phyloP scores from a whole-genome alignment of 805 yeast genomes.

The Pichia occidentalis region DNA sequence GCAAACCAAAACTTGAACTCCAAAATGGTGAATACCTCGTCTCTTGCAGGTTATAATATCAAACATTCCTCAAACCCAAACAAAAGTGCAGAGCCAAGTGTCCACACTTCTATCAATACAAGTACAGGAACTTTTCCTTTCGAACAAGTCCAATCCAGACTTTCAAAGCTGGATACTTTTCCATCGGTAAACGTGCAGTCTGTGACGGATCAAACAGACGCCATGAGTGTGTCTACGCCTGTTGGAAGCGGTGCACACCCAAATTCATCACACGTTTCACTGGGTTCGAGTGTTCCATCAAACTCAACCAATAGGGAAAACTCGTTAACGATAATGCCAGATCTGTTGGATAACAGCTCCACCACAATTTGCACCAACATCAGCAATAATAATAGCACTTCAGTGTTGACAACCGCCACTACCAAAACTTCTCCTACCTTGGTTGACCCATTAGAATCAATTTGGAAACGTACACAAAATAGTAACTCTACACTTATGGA shows the following conservation, averaged over 20 bases:
- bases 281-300: conserved; percentile 6
- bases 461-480: conserved; percentile 15
- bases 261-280: conserved; percentile 4
- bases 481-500: no score
- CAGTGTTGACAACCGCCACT: background rate
- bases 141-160: no score
- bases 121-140: no score
- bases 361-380: background rate
- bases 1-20: no score
- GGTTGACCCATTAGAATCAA: conserved; percentile 16
- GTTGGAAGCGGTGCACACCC: conserved; percentile 2
- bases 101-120: no score
- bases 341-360: conserved; percentile 1
- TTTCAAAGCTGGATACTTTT: conserved; percentile 1
- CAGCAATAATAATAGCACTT: background rate
- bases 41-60: no score
- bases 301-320: background rate
- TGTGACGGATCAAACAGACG: background rate
- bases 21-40: no score
- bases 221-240: conserved; percentile 2
- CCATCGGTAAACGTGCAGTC: conserved; percentile 4
- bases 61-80: no score
- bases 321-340: background rate
- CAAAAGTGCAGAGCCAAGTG: no score
- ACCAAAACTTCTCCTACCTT: conserved; percentile 1